Evolutionary conservation across 176 grass and related monocot species (phyloP).

Genomic region (Lolium rigidum): DNA sequence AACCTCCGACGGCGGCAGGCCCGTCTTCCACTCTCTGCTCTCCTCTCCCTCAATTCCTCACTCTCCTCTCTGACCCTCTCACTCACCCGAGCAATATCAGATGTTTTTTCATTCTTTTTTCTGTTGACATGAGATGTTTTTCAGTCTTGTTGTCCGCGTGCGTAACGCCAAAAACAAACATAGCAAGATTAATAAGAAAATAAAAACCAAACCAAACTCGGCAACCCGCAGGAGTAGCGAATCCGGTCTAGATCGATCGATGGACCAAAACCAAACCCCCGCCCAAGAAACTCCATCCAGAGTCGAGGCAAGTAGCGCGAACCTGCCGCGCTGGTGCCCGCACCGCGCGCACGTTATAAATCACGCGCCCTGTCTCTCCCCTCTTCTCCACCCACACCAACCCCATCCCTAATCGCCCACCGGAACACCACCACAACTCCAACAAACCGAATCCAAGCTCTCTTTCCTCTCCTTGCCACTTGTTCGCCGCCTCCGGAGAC

Average conservation of each 20-base stretch:
- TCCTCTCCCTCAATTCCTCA: no score
- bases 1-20: no score
- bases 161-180: no score
- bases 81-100: no score
- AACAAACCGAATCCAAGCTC: neutral
- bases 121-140: no score
- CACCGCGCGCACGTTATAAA: constrained; percentile 42
- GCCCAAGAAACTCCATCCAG: neutral
- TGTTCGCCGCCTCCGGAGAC: neutral
- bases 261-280: neutral
- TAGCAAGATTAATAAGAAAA: neutral
- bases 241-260: neutral
- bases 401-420: constrained; percentile 41
- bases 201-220: neutral
- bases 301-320: neutral
- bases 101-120: no score
- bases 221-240: neutral
- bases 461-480: neutral
- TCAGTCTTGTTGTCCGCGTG: no score
- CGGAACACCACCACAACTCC: constrained; percentile 22
- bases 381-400: constrained; percentile 45
- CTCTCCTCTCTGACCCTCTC: no score
- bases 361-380: constrained; percentile 15
- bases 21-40: no score
- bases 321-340: constrained; percentile 31